phyloP scores from a whole-genome alignment of 1,284 basidiomycete genomes.

The Pseudozyma sp. region DNA sequence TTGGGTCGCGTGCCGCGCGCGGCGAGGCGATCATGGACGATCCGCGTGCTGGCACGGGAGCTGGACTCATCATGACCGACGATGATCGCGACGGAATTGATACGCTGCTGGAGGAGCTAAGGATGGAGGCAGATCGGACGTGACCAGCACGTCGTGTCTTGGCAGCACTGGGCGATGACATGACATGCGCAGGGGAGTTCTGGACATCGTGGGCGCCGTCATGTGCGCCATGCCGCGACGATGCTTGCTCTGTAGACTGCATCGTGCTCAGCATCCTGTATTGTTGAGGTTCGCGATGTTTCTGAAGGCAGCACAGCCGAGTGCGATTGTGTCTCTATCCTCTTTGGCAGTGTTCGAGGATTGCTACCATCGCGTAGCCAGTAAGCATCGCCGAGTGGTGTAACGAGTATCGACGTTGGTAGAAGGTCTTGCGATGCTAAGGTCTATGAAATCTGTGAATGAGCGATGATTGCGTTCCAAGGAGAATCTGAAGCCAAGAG shows the following conservation, averaged over 20 bases:
- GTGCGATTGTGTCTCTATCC: too few species aligned
- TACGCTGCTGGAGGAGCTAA: constrained; percentile 46
- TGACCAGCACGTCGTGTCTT: constrained; percentile 24
- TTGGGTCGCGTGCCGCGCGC: constrained; percentile 5
- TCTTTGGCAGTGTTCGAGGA: too few species aligned
- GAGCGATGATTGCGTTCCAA: too few species aligned
- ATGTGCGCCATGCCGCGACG: not conserved
- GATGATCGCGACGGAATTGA: constrained; percentile 51
- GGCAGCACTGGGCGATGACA: constrained; percentile 7
- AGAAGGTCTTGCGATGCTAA: too few species aligned
- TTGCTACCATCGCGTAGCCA: too few species aligned
- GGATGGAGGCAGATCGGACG: constrained; percentile 37
- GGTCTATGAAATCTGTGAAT: too few species aligned
- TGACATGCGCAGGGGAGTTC: not conserved
- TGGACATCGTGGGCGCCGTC: not conserved
- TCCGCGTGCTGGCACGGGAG: constrained; percentile 29
- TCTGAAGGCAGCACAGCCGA: too few species aligned
- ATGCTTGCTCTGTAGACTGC: constrained; percentile 9
- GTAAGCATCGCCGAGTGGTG: too few species aligned
- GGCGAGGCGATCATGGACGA: constrained; percentile 34
- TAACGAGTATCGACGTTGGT: too few species aligned
- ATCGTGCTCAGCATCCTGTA: constrained; percentile 11
- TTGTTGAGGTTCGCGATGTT: not conserved
- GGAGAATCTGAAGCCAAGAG: too few species aligned
- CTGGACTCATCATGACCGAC: constrained; percentile 36